Evolutionary conservation across 352 stramenopile genomes (phyloP).

Genomic region (Globisporangium takayamanum): DNA sequence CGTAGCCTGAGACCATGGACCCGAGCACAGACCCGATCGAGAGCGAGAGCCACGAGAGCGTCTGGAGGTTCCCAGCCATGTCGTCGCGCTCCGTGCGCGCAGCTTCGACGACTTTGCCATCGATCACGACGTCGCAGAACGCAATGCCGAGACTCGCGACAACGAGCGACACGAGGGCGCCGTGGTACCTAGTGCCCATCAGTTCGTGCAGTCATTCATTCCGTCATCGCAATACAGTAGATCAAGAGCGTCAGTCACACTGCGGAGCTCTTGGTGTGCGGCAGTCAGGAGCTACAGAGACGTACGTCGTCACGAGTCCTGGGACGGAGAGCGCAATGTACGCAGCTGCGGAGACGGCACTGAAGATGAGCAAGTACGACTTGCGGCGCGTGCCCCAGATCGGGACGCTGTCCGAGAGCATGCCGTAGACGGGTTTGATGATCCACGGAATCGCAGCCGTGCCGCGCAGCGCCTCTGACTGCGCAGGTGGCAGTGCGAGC

Average conservation of each 20-base stretch:
- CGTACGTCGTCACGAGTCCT: constrained; percentile 44
- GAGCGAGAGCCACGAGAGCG: constrained; percentile 69
- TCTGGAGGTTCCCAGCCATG: constrained; percentile 73
- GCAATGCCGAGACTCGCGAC: constrained; percentile 74
- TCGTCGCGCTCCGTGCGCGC: constrained; percentile 62
- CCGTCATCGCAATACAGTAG: no score
- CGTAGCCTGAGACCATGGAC: constrained; percentile 54
- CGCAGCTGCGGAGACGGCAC: constrained; percentile 40
- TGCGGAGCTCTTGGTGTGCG: no score
- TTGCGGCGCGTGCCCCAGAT: constrained; percentile 73
- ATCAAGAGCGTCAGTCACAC: background rate
- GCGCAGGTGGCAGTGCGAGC: constrained; percentile 49
- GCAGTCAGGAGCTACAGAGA: background rate
- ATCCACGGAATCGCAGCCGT: constrained; percentile 76
- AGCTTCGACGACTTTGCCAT: constrained; percentile 70
- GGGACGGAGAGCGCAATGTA: constrained; percentile 60
- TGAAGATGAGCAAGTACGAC: constrained; percentile 75
- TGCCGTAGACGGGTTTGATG: constrained; percentile 75
- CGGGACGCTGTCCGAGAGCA: constrained; percentile 69
- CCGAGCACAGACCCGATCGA: constrained; percentile 66
- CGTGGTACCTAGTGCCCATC: constrained; percentile 24
- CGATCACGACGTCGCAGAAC: constrained; percentile 79
- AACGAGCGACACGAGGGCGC: constrained; percentile 50
- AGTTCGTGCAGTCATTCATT: no score
- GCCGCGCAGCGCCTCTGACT: constrained; percentile 57